A percentile compares a stretch with the other conserved stretches of the same genome.
Conservation (phyloP, 75 land plant genomes). For the Azolla pinnata region DNA sequence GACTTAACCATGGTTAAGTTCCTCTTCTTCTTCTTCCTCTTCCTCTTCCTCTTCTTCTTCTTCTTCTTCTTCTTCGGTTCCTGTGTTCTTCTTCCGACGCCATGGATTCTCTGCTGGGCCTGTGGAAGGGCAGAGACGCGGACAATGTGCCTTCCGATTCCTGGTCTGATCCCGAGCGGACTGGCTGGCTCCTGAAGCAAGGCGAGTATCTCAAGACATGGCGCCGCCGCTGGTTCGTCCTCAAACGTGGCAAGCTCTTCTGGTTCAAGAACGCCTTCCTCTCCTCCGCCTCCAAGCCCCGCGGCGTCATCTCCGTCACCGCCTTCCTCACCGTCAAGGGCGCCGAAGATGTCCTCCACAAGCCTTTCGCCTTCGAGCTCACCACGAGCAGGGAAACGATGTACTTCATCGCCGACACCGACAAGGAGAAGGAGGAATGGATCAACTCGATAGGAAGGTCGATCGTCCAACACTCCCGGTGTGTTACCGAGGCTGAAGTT, state of each 20-base stretch:
- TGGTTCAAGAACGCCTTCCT: conserved; percentile 79
- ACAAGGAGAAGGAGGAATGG: conserved; percentile 97
- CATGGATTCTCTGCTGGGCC: conserved; percentile 5
- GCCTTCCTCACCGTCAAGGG: conserved; percentile 85
- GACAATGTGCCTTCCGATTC: conserved; percentile 31
- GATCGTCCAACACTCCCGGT: conserved; percentile 80
- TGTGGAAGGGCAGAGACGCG: not conserved
- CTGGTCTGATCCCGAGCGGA: conserved; percentile 72
- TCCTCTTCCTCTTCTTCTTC: not conserved
- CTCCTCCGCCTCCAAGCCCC: conserved; percentile 48
- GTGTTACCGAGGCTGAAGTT: conserved; percentile 65
- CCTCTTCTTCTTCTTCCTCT: not conserved
- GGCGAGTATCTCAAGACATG: conserved; percentile 93
- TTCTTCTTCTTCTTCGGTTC: not conserved
- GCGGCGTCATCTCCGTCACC: conserved; percentile 73
- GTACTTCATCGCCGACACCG: conserved; percentile 86
- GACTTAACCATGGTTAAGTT: no score
- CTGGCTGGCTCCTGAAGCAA: conserved; percentile 91
- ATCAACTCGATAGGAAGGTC: conserved; percentile 91
- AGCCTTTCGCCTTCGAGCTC: conserved; percentile 75
- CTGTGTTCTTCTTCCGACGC: not conserved
- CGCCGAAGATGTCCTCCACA: conserved; percentile 84
- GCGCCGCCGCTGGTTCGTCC: conserved; percentile 94
- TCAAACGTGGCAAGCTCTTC: conserved; percentile 81
- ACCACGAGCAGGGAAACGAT: conserved; percentile 68